Evolutionary conservation across 139 green algal genomes (phyloP).

Genomic region (Chlamydomonas eustigma): DNA sequence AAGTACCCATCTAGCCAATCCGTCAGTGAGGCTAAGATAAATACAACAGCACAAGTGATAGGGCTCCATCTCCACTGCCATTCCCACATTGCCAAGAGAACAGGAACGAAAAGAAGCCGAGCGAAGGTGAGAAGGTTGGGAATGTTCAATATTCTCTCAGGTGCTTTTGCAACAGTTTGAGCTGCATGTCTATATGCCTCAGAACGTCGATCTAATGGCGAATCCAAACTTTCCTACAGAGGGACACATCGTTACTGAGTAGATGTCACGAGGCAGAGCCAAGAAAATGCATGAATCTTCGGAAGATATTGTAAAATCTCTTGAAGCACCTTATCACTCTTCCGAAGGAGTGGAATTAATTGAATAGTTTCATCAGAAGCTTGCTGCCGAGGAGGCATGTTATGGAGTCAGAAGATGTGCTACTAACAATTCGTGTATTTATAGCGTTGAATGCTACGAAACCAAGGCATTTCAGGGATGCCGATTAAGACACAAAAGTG

Average conservation of each 20-base stretch:
- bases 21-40: constrained; percentile 80
- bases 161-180: background rate
- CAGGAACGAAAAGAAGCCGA: constrained; percentile 62
- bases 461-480: too few relatives aligned
- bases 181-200: constrained; percentile 58
- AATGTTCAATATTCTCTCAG: constrained; percentile 53
- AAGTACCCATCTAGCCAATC: constrained; percentile 95
- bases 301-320: constrained; percentile 16
- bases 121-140: constrained; percentile 70
- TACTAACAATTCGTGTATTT: too few relatives aligned
- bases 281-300: background rate
- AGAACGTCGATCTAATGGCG: constrained; percentile 62
- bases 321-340: background rate
- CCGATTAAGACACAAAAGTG: too few relatives aligned
- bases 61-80: constrained; percentile 22
- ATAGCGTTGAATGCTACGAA: too few relatives aligned
- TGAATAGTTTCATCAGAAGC: background rate
- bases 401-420: too few relatives aligned
- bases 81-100: constrained; percentile 60
- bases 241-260: background rate
- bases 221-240: constrained; percentile 31
- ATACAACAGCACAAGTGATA: constrained; percentile 47
- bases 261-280: too few relatives aligned
- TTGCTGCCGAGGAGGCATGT: too few relatives aligned
- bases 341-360: background rate